phyloP scores from a whole-genome alignment of 345 rosid species.

The Eucalyptus shirleyi region DNA sequence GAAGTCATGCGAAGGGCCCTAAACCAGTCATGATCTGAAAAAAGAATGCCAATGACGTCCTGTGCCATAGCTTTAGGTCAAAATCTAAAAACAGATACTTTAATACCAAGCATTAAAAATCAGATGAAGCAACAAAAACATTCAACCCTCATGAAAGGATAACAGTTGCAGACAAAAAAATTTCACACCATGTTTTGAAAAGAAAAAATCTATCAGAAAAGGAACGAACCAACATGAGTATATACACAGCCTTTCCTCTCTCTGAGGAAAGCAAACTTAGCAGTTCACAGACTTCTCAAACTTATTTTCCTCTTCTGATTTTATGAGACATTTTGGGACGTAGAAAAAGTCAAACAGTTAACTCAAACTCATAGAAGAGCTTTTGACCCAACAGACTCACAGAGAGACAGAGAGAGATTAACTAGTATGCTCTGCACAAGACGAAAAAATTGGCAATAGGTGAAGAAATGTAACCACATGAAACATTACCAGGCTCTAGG shows the following conservation, averaged over 20 bases:
- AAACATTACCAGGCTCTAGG: neutral
- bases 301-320: neutral
- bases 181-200: neutral
- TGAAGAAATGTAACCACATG: neutral
- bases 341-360: neutral
- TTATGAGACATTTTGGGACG: neutral
- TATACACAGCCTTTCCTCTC: neutral
- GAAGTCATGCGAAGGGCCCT: constrained; percentile 87
- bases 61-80: neutral
- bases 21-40: constrained; percentile 71
- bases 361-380: neutral
- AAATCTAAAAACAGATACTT: neutral
- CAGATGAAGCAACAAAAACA: neutral
- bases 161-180: neutral
- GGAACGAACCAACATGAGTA: neutral
- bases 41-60: constrained; percentile 23
- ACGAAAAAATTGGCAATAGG: neutral
- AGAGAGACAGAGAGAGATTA: neutral
- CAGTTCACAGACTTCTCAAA: neutral
- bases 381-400: neutral
- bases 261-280: neutral
- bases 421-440: neutral
- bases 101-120: neutral
- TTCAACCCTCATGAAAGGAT: neutral
- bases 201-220: neutral